phyloP scores from a whole-genome alignment of 495 filamentous ascomycete species.

The Aspergillus conjunctus region DNA sequence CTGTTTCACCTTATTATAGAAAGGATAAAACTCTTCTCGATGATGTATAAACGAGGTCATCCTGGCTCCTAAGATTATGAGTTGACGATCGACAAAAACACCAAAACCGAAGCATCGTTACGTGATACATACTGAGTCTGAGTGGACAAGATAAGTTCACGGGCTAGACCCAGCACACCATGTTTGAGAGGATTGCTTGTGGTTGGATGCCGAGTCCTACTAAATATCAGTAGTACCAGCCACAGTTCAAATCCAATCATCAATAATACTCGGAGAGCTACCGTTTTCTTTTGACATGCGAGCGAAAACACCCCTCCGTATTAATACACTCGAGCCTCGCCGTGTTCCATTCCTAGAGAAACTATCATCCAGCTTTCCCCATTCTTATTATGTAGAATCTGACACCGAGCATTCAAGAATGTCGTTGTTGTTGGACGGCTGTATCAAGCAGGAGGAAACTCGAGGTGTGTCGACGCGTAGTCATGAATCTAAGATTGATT shows the following conservation, averaged over 20 bases:
- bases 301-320: not conserved
- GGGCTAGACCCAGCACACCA: not conserved
- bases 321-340: not conserved
- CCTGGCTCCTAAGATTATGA: not conserved
- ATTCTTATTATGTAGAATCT: not conserved
- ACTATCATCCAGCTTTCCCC: too few species aligned
- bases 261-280: too few species aligned
- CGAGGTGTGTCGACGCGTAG: conserved; percentile 11
- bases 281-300: not conserved
- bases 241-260: too few species aligned
- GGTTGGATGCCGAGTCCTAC: not conserved
- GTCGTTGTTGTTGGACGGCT: not conserved
- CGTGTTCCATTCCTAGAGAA: too few species aligned
- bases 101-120: not conserved
- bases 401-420: conserved; percentile 7
- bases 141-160: not conserved
- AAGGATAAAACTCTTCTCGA: not conserved
- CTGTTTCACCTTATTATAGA: conserved; percentile 6
- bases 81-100: not conserved
- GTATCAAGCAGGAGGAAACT: conserved; percentile 1
- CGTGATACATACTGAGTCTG: not conserved
- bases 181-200: not conserved
- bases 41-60: not conserved
- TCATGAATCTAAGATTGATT: conserved; percentile 24
- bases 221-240: not conserved